These are phyloP conservation scores for Globisporangium emineosum DNA, from an alignment of 352 stramenopile genomes.

Conservation along the genomic window DNA sequence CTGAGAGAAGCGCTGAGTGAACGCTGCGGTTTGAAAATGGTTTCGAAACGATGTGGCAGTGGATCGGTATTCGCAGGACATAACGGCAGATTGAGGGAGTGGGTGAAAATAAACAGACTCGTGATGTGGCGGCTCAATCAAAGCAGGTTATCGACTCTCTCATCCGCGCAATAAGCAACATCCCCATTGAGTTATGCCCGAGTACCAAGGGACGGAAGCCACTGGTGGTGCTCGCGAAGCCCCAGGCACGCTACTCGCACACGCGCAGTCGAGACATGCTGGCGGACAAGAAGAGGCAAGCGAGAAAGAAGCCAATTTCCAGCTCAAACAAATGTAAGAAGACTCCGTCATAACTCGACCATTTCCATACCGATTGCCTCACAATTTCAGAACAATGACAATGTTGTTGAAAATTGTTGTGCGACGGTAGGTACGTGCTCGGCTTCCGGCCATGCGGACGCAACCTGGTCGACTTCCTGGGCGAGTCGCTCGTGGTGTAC, in stretches of 20 bases:
- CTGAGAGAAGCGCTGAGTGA: not conserved
- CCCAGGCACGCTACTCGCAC: not conserved
- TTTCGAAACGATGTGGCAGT: conserved; percentile 4
- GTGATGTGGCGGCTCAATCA: no score
- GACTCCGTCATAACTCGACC: not conserved
- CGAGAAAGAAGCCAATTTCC: conserved; percentile 32
- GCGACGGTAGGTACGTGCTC: conserved; percentile 35
- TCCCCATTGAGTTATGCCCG: not conserved
- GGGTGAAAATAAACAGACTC: conserved; percentile 5
- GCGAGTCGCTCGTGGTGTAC: conserved; percentile 57
- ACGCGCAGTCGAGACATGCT: not conserved
- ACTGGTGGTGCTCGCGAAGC: not conserved
- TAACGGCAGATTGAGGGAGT: not conserved
- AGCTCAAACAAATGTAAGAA: conserved; percentile 35
- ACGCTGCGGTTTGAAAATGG: not conserved
- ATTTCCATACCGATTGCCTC: no score
- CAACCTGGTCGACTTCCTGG: conserved; percentile 54
- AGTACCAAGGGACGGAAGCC: not conserved
- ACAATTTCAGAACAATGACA: no score
- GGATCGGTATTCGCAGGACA: not conserved
- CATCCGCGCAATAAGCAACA: not conserved
- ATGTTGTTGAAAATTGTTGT: not conserved
- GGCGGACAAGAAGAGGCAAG: conserved; percentile 14
- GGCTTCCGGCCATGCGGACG: conserved; percentile 38
- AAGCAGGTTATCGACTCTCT: no score